Base-by-base conservation (phyloP, 176 grass and related monocot species). In the Leersia perrieri region DNA sequence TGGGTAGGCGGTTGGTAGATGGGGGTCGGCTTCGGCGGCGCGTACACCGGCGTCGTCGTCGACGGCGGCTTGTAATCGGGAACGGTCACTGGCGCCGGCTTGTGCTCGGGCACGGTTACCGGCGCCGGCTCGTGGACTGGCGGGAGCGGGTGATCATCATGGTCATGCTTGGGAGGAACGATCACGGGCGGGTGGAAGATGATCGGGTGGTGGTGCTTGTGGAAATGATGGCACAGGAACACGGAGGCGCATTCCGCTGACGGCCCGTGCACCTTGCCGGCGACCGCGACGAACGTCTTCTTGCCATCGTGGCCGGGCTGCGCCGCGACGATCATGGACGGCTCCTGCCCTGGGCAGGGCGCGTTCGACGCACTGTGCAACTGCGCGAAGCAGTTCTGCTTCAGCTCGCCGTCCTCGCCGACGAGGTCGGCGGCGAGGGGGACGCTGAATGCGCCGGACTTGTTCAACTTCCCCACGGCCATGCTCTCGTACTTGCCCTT, bases 181-280 rank as follows among this genome's bases (percentile, higher is more conserved):
- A 5, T 3, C 6, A 75, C 81, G 1, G 70, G 49, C 14, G 49
- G 76, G 83, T 76, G 81, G 18, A 8, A 11, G 15, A 70, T 57
- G 3, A 32, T 49, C 3, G 15, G 53, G 72, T 77, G 53, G 72
- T 77, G 40, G 31, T 86, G 77, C 63, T 76, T 76, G 68, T 82
- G 89, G 67, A 84, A 53, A 65, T 31, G 68, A 47, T 85, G 0
- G 58, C 77, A 72, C 13, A 77, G 36, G 85, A 71, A 76, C 5
- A 58, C 88, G 0, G 88, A 94, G 4, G 88, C 82, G 78, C 91
- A 94, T 28, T 84, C 82, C 25, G 73, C 73, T 3, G 88, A 90
- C 26, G 85, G 72, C 11, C 47, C 67, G 15, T 76, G 12, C 18
- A 90, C 70, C 74, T 90, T 68, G 68, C 88, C 88, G 20, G 74